A percentile compares a stretch with the other conserved stretches of the same genome.
Conservation (phyloP, 306 rosid species). For the Fragaria iinumae region DNA sequence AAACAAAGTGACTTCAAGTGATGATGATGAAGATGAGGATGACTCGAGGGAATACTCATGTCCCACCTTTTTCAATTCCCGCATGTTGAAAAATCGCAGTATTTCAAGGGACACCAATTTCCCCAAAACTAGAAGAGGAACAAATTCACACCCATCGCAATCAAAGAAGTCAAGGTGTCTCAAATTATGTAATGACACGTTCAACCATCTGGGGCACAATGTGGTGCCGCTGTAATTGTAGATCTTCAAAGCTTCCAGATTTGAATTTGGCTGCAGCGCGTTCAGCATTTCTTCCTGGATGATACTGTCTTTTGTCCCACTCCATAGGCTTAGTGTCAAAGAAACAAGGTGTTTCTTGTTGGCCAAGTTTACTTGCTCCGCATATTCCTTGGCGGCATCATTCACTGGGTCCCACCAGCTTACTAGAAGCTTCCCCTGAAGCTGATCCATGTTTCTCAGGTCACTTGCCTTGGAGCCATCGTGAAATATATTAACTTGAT, state of each 20-base stretch:
- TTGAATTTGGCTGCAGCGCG: neutral
- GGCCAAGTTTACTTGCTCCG: too few relatives aligned
- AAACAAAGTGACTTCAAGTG: neutral
- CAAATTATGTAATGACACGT: neutral
- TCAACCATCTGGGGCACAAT: neutral
- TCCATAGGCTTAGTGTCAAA: neutral
- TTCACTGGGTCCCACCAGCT: too few relatives aligned
- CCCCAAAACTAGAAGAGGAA: neutral
- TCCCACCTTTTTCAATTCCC: neutral
- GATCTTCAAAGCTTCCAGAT: neutral
- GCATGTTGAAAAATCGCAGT: accelerated
- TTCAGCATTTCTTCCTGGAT: neutral
- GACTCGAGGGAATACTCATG: too few relatives aligned
- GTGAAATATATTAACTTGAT: neutral
- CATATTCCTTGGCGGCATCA: too few relatives aligned
- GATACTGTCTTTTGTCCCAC: accelerated
- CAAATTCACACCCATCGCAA: neutral
- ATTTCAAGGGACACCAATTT: neutral
- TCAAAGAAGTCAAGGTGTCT: too few relatives aligned
- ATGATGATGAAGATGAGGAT: neutral
- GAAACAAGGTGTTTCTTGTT: neutral
- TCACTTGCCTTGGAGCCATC: too few relatives aligned
- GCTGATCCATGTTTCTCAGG: neutral
- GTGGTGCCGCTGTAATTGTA: neutral
- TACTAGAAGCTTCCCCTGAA: neutral